Evolutionary conservation across 78 protist genomes (phyloP).

Genomic region (Creolimax fragrantissima): DNA sequence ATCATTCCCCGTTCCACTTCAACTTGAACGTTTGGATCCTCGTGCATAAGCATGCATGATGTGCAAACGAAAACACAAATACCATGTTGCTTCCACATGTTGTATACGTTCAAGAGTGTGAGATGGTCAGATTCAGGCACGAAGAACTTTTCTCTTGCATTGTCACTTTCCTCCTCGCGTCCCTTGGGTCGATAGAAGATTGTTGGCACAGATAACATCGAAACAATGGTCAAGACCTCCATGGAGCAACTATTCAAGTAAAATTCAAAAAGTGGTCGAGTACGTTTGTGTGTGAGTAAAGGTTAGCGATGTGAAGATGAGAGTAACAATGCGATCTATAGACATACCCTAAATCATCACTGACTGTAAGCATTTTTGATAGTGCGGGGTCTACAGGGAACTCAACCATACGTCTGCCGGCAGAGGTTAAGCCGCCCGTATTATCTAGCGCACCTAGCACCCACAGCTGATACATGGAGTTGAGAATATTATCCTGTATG

Average conservation of each 20-base stretch:
- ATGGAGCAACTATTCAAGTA: constrained; percentile 38
- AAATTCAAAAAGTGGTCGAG: neutral
- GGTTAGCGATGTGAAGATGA: neutral
- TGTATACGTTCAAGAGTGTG: constrained; percentile 83
- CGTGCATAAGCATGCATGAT: too few relatives aligned
- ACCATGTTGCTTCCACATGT: constrained; percentile 69
- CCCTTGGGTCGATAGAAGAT: constrained; percentile 86
- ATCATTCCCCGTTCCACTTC: too few relatives aligned
- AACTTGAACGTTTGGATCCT: too few relatives aligned
- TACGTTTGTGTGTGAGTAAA: neutral
- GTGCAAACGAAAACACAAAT: too few relatives aligned
- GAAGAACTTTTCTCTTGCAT: constrained; percentile 77
- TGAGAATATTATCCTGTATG: constrained; percentile 64
- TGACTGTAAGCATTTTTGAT: constrained; percentile 40
- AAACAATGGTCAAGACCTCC: constrained; percentile 75
- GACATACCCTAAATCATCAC: constrained; percentile 30
- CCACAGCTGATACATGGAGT: constrained; percentile 93
- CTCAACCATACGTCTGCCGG: constrained; percentile 66
- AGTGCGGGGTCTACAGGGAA: constrained; percentile 96
- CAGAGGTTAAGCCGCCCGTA: constrained; percentile 70
- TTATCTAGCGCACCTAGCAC: constrained; percentile 90
- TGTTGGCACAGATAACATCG: constrained; percentile 79
- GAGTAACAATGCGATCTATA: constrained; percentile 11
- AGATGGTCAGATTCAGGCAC: constrained; percentile 95
- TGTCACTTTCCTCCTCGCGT: constrained; percentile 75